Percentiles rank a stretch among this genome's conserved stretches.
phyloP scores from a whole-genome alignment of 2,329 filamentous ascomycete genomes.

The Cadophora luteo-olivacea region DNA sequence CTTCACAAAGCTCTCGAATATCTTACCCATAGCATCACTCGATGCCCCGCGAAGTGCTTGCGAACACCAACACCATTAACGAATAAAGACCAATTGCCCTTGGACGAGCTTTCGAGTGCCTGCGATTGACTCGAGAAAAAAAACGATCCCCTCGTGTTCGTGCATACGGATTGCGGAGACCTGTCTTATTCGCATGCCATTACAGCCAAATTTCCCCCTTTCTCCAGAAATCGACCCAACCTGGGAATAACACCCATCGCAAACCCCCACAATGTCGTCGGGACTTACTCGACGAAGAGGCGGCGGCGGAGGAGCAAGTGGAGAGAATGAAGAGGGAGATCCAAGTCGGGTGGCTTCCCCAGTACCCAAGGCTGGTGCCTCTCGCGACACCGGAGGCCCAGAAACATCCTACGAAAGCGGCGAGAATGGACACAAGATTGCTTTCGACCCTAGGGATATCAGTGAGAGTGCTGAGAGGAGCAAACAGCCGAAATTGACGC shows the following conservation, averaged over 20 bases:
- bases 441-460: conserved; percentile 95
- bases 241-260: conserved; percentile 31
- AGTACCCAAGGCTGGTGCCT: conserved; percentile 65
- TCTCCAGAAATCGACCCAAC: conserved; percentile 32
- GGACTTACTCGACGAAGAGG: conserved; percentile 70
- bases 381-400: conserved; percentile 61
- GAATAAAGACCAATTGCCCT: neutral
- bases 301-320: conserved; percentile 68
- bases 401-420: conserved; percentile 89
- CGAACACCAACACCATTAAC: conserved; percentile 14
- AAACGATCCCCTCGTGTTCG: conserved; percentile 24
- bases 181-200: conserved; percentile 37
- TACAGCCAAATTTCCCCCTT: conserved; percentile 36
- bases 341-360: conserved; percentile 71
- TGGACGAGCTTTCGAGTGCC: conserved; percentile 3
- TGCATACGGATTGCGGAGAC: conserved; percentile 35
- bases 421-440: conserved; percentile 98
- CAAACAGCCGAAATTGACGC: conserved; percentile 97
- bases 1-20: conserved; percentile 14
- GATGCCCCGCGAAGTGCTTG: conserved; percentile 15
- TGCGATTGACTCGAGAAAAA: conserved; percentile 5
- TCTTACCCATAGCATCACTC: neutral
- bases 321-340: conserved; percentile 67
- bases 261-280: conserved; percentile 50
- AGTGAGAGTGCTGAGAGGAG: conserved; percentile 94